Conservation (phyloP, 2,329 filamentous ascomycete genomes). For the Talaromyces sp. region DNA sequence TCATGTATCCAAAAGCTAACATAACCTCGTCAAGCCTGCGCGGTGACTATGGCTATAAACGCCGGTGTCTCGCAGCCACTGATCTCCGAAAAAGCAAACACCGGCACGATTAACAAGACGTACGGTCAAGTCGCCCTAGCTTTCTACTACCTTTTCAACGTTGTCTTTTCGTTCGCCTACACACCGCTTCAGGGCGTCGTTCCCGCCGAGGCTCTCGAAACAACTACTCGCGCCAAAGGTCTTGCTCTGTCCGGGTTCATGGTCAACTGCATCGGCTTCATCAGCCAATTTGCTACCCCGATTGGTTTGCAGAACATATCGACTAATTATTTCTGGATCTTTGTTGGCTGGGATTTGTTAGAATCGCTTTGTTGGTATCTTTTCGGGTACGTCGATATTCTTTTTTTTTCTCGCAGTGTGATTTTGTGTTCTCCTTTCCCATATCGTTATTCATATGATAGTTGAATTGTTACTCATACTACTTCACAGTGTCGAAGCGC, state of each 20-base stretch:
- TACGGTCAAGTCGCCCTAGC: slow-evolving; percentile 38
- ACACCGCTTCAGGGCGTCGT: slow-evolving; percentile 24
- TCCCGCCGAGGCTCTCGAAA: slow-evolving; percentile 10
- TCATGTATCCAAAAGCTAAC: slow-evolving; percentile 7
- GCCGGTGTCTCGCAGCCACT: slow-evolving; percentile 37
- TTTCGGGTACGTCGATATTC: slow-evolving; percentile 24
- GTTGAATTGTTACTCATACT: neutral
- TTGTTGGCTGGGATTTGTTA: slow-evolving; percentile 10
- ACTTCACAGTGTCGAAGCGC: slow-evolving; percentile 20
- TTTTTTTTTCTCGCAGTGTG: neutral
- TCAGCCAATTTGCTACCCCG: slow-evolving; percentile 17
- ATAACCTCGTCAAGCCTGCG: slow-evolving; percentile 25
- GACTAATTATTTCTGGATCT: slow-evolving; percentile 23
- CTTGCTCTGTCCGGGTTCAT: slow-evolving; percentile 10
- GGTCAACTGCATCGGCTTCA: slow-evolving; percentile 20
- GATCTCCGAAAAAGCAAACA: slow-evolving; percentile 16
- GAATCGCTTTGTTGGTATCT: slow-evolving; percentile 7
- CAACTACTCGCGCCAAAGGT: slow-evolving; percentile 9
- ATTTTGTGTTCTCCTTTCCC: neutral
- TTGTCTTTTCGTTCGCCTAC: slow-evolving; percentile 38
- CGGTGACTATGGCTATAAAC: slow-evolving; percentile 41
- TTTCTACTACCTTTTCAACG: slow-evolving; percentile 41
- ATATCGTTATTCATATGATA: neutral
- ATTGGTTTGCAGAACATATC: slow-evolving; percentile 31
- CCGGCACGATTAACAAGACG: slow-evolving; percentile 26